Evolutionary conservation across 768 basidiomycete species (phyloP), one percentile per base, ranked within the genome.

Genomic region (Psilocybe subaeruginosa): DNA sequence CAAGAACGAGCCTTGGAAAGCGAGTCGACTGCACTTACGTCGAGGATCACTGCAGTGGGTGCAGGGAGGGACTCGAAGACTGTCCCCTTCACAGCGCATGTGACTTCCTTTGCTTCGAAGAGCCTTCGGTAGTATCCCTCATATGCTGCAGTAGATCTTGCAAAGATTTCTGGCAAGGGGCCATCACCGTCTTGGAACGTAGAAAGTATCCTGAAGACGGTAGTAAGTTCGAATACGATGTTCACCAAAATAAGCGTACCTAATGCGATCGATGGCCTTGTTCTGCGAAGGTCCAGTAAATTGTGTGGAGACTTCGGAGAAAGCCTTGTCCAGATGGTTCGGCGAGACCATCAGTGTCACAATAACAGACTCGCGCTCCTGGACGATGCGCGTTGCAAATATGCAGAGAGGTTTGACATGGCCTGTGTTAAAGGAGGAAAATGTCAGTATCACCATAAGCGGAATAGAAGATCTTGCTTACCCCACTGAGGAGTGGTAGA

Each of bases 11-110:
- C 14, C 41, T 43, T 29, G 19, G 12, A 30, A 23, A 3, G 6
- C 2, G 7, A 33, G 50, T 5, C 17, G n/a, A 33, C 17, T 11
- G 54, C 5, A 54, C 52, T 1, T 43, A 58, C 61, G 12, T 58
- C 56, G 8, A 62, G 43, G 16, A 62, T 31, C 4, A 49, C 51
- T 14, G 47, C 43, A 30, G 52, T 37, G 29, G 61, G 61, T 17
- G 56, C 51, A 8, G 51, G 30, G 1, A 62, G 17, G n/a, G 61
- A 48, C 11, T 58, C 61, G 23, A 62, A 58, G 16, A 58, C 57
- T 29, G 56, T 58, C 12, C 61, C 61, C 14, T 48, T 58, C 14
- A 54, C 35, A 19, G 61, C 51, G 27, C 61, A 62, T 12, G 56
- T 58, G 12, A 62, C 37, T 9, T 39, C 16, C 39, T 58, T 48